phyloP scores from a whole-genome alignment of 73 alveolate species.

The Paramecium biaurelia region DNA sequence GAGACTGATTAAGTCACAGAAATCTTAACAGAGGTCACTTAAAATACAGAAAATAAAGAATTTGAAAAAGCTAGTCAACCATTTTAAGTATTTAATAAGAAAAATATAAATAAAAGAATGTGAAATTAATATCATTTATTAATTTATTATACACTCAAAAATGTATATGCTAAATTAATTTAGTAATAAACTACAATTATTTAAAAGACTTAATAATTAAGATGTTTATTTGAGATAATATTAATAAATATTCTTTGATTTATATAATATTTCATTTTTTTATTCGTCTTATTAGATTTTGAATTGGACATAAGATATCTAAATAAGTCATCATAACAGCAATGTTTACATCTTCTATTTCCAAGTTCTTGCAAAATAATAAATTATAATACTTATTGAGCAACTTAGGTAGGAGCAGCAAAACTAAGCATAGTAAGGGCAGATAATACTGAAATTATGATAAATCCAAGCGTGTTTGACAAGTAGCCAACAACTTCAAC shows the following conservation, averaged over 20 bases:
- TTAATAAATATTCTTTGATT: neutral
- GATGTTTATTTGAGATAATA: neutral
- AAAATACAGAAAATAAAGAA: neutral
- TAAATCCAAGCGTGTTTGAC: neutral
- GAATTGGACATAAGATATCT: neutral
- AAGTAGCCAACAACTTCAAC: neutral
- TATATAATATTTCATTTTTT: neutral
- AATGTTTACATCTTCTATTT: neutral
- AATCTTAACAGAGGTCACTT: neutral
- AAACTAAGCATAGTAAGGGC: neutral
- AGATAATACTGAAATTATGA: neutral
- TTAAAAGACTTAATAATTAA: no score
- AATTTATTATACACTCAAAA: neutral
- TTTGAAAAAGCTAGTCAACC: neutral
- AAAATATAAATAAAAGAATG: neutral
- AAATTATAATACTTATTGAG: neutral
- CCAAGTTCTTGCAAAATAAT: neutral
- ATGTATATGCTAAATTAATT: no score
- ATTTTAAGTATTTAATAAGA: neutral
- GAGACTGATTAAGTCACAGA: neutral
- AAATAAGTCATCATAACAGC: neutral
- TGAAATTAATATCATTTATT: neutral
- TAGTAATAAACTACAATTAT: no score
- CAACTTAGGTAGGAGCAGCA: neutral
- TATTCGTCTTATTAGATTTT: neutral